Base-by-base conservation (phyloP, 2,329 filamentous ascomycete species). In the Apiospora phragmitis region DNA sequence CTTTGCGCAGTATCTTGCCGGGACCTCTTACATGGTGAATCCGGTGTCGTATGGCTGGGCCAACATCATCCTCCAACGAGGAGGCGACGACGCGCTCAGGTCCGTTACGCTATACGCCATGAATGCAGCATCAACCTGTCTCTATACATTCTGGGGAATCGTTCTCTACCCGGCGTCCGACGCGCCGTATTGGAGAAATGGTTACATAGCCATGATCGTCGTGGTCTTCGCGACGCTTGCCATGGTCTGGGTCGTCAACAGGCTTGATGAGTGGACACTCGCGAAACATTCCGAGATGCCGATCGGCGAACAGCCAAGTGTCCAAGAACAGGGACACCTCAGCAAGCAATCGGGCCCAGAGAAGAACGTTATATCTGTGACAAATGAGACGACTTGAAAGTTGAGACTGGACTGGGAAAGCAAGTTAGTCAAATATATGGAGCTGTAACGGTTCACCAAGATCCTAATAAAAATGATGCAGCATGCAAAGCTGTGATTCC, bases 121-220 rank as follows among this genome's bases (percentile, higher is more conserved):
- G 82, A 83, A 82, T 14, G 80, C 81, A 32, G 78, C 79, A 2
- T 79, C 80, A 18, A 80, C 79, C 55, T 75, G 81, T 0, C 71
- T 85, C 35, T 85, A 82, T 71, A 84, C 84, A 0, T 85, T 84
- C 67, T 85, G 83, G 83, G 83, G 83, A 0, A 83, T 85, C 6
- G 74, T 78, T 0, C 72, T 85, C 9, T 85, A 85, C 62, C 77
- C 81, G 16, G 82, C 82, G 0, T 79, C 77, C 6, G 81, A 85
- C 71, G 82, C 82, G 0, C 82, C 83, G 3, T 84, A 84, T 68
- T 84, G 83, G 80, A 74, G 74, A 65, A 80, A 79, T 32, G 80
- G 80, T 1, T 77, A 74, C 24, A 78, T 81, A 29, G 72, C 77
- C 7, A 78, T 81, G 77, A 77, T 81, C 12, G 67, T 71, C 42